Conservation (phyloP, 192 early-diverging fungal species). For the Hyaloraphidium curvatum region DNA sequence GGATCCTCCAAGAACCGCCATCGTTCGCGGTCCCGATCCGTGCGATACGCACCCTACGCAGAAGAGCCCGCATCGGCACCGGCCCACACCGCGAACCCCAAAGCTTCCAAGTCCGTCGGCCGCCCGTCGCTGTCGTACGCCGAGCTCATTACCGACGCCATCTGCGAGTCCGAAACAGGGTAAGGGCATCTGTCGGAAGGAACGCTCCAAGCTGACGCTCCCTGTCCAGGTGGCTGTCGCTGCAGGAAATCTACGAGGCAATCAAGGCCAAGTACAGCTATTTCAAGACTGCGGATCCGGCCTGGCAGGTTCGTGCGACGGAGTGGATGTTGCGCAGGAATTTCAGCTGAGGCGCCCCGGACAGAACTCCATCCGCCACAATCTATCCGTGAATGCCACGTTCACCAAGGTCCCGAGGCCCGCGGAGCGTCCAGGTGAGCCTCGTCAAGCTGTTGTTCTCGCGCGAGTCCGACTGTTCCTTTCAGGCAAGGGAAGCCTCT, state of each 20-base stretch:
- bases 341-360: neutral
- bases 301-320: neutral
- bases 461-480: neutral
- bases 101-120: too few relatives aligned
- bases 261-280: neutral
- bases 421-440: neutral
- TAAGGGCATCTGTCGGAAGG: too few relatives aligned
- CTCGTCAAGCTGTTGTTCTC: neutral
- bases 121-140: neutral
- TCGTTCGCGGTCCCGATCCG: too few relatives aligned
- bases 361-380: conserved; percentile 1
- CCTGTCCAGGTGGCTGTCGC: neutral
- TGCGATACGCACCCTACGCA: too few relatives aligned
- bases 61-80: too few relatives aligned
- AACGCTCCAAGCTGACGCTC: too few relatives aligned
- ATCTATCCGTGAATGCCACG: neutral
- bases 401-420: neutral
- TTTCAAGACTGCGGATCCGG: neutral
- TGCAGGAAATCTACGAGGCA: conserved; percentile 2
- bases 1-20: too few relatives aligned
- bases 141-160: conserved; percentile 1
- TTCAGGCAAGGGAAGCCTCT: conserved; percentile 1
- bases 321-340: neutral
- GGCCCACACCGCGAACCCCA: too few relatives aligned
- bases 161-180: neutral